phyloP scores from a whole-genome alignment of 129 eudicot genomes.

The Dittrichia graveolens region DNA sequence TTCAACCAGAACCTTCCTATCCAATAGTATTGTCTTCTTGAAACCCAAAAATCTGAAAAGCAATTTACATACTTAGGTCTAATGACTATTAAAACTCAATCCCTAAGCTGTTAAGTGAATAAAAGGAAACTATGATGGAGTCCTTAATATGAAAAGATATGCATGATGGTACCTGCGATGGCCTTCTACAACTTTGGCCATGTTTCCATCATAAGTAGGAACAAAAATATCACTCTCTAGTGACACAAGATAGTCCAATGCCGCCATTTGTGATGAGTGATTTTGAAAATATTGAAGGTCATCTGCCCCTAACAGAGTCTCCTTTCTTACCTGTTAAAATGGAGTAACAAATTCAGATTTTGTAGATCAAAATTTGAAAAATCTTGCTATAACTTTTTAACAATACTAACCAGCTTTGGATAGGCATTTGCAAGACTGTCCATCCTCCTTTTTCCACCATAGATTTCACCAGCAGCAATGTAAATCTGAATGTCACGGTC shows the following conservation, averaged over 20 bases:
- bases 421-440: conserved; percentile 73
- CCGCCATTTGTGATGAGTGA: conserved; percentile 99
- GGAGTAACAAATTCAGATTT: conserved; percentile 1
- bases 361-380: background rate
- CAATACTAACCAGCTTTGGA: conserved; percentile 75
- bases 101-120: background rate
- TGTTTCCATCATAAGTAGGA: conserved; percentile 97
- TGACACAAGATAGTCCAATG: conserved; percentile 92
- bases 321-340: conserved; percentile 82
- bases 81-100: too few species aligned
- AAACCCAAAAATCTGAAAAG: conserved; percentile 72
- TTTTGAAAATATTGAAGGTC: conserved; percentile 89
- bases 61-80: background rate
- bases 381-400: background rate
- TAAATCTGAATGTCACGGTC: conserved; percentile 84
- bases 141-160: background rate
- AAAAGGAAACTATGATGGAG: background rate
- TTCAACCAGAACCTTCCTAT: conserved; percentile 72
- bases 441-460: conserved; percentile 85
- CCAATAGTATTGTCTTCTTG: conserved; percentile 84
- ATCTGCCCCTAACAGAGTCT: conserved; percentile 74
- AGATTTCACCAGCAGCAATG: conserved; percentile 98
- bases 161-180: conserved; percentile 73
- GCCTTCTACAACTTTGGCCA: conserved; percentile 99
- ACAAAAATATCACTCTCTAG: conserved; percentile 95